Evolutionary conservation across 305 asterid genomes (phyloP).

Genomic region (Solanum chacoense): DNA sequence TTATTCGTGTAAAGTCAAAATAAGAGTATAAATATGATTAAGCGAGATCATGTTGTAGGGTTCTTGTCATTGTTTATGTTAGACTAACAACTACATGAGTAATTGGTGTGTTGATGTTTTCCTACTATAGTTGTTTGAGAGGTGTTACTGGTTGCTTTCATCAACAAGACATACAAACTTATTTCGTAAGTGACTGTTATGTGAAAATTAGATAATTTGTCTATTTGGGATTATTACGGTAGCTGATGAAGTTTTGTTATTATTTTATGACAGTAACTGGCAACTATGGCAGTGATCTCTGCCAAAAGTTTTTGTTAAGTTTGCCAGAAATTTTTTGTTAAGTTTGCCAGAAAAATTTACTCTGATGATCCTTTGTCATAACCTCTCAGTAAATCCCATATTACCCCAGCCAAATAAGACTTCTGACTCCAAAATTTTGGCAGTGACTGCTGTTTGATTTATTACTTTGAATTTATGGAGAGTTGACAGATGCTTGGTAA

Average conservation of each 20-base stretch:
- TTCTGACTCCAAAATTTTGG: not conserved
- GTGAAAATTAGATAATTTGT: not conserved
- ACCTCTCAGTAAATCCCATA: not conserved
- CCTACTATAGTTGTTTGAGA: not conserved
- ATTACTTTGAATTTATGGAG: slow-evolving; percentile 31
- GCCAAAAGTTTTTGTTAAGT: not conserved
- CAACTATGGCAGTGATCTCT: not conserved
- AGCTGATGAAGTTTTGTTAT: not conserved
- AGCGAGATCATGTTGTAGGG: not conserved
- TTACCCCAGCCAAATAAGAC: not conserved
- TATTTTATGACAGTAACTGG: not conserved
- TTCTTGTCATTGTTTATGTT: not conserved
- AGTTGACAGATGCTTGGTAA: slow-evolving; percentile 52
- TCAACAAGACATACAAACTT: not conserved
- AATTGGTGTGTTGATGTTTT: not conserved
- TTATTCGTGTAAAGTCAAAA: not conserved
- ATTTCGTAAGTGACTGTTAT: not conserved
- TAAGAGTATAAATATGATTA: not conserved
- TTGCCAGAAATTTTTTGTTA: not conserved
- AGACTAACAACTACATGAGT: not conserved
- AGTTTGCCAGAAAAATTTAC: not conserved
- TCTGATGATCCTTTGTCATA: not conserved
- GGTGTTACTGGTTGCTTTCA: not conserved
- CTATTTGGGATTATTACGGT: not conserved
- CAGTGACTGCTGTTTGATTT: slow-evolving; percentile 15